Base-by-base conservation (phyloP, 1,139 yeast genomes). In the Debaryomycetaceae sp. region DNA sequence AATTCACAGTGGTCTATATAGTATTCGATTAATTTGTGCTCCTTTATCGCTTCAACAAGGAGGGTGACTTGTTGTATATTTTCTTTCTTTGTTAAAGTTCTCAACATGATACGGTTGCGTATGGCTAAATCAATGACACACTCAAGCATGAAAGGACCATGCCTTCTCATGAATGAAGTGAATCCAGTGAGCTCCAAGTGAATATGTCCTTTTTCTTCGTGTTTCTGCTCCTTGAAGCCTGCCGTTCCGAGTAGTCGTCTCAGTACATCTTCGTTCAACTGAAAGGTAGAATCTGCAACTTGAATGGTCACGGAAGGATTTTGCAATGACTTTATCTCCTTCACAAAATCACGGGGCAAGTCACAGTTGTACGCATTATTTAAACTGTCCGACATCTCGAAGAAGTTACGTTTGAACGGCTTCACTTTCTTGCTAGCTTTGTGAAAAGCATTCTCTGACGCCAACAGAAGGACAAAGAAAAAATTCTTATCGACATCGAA, bases 1-100 rank as follows among this genome's bases (percentile, higher is more conserved):
- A 27, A 27, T 8, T 4, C 31, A 27, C 31, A 27, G 31, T 27
- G 31, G 11, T 27, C 11, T 7, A 11, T 27, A 27, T 27, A 27
- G 55, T 73, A 81, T 1, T 59, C 63, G 1, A 66, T 74, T 39
- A 83, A 58, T 1, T 70, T 57, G 56, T 83, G 88, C 45, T 80
- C 81, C 14, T 59, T 63, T 23, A 83, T 74, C 11, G 75, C 80
- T 27, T 70, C 68, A 0, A 76, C 77, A 45, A 68, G 59, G 1
- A 69, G 36, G 1, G 52, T 41, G 47, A 46, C 68, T 37, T 37
- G 50, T 42, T 17, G 45, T 30, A 41, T 41, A 39, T 43, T 24
- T 6, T 8, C 17, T n/a, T 24, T 34, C 42, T 11, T 45, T 41
- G 3, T 30, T 13, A 23, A 53, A 36, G 5, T 13, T 9, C 6